Evolutionary conservation across 164 flowering plant genomes (phyloP).

Genomic region (Magnolia changhungtana): DNA sequence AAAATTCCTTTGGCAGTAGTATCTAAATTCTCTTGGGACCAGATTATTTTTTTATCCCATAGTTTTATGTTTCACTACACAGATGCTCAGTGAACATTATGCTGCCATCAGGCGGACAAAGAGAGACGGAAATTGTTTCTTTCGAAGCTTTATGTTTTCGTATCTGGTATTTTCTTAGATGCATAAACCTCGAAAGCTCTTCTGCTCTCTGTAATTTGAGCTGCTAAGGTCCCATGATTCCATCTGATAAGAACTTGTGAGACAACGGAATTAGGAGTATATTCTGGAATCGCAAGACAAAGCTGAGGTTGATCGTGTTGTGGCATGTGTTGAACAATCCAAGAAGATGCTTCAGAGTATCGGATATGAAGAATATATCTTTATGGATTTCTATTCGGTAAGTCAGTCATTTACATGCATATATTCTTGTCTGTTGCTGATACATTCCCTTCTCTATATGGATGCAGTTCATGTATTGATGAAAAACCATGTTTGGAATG

Average conservation of each 20-base stretch:
- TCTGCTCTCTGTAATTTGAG: conserved; percentile 12
- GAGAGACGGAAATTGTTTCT: conserved; percentile 98
- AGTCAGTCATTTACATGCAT: not conserved
- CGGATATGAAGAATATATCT: conserved; percentile 91
- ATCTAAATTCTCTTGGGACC: not conserved
- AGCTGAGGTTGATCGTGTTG: conserved; percentile 77
- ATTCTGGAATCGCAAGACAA: conserved; percentile 75
- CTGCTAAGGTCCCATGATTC: conserved; percentile 11
- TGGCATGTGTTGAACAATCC: conserved; percentile 67
- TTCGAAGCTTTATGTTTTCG: conserved; percentile 94
- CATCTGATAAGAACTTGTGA: conserved; percentile 21
- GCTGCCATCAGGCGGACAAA: conserved; percentile 79
- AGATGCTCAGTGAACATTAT: conserved; percentile 68
- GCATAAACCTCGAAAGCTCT: conserved; percentile 17
- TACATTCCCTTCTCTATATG: not conserved
- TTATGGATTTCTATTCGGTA: conserved; percentile 89
- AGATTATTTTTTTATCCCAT: not conserved
- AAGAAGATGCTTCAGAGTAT: conserved; percentile 71
- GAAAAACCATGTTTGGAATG: not conserved
- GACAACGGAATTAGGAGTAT: conserved; percentile 61
- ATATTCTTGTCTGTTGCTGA: not conserved
- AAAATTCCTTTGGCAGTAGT: not conserved
- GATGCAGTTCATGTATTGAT: no score
- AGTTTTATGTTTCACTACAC: conserved; percentile 1
- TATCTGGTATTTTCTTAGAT: conserved; percentile 58